phyloP scores from a whole-genome alignment of 2,329 filamentous ascomycete genomes.

The Scleromitrula shiraiana region DNA sequence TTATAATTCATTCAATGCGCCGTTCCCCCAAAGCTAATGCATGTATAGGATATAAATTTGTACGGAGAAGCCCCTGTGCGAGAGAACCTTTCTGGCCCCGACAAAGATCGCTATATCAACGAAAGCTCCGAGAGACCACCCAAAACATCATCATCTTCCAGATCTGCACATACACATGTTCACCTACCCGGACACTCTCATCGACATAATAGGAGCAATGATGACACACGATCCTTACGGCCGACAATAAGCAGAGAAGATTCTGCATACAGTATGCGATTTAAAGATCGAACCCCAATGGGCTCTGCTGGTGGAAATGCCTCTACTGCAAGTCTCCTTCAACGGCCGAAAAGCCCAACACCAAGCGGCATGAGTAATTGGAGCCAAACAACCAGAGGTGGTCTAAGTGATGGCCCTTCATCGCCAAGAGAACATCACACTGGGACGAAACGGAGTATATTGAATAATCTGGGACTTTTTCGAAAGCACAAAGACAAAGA shows the following conservation, averaged over 20 bases:
- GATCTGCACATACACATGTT: conserved; percentile 49
- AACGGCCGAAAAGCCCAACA: conserved; percentile 71
- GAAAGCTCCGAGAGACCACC: conserved; percentile 41
- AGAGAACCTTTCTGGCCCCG: conserved; percentile 58
- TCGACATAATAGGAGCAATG: conserved; percentile 63
- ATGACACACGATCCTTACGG: conserved; percentile 56
- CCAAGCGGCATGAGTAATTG: conserved; percentile 62
- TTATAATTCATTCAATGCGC: conserved; percentile 3
- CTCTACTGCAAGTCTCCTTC: conserved; percentile 31
- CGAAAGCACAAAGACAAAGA: conserved; percentile 46
- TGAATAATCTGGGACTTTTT: conserved; percentile 26
- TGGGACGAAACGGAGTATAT: conserved; percentile 20
- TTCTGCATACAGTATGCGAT: conserved; percentile 42
- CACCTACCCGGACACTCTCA: conserved; percentile 58
- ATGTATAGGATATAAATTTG: conserved; percentile 61
- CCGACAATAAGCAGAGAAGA: conserved; percentile 74
- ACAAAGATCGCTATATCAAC: conserved; percentile 56
- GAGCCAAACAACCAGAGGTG: conserved; percentile 29
- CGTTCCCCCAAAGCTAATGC: conserved; percentile 11
- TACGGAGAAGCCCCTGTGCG: conserved; percentile 73
- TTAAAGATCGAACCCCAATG: conserved; percentile 41
- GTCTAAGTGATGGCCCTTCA: conserved; percentile 41
- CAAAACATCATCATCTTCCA: conserved; percentile 56
- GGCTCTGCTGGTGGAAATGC: conserved; percentile 22
- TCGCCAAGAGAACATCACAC: conserved; percentile 30